Evolutionary conservation across 2,329 filamentous ascomycete species (phyloP), one percentile per base, ranked within the genome.

Genomic region (Epichloe coenophiala): DNA sequence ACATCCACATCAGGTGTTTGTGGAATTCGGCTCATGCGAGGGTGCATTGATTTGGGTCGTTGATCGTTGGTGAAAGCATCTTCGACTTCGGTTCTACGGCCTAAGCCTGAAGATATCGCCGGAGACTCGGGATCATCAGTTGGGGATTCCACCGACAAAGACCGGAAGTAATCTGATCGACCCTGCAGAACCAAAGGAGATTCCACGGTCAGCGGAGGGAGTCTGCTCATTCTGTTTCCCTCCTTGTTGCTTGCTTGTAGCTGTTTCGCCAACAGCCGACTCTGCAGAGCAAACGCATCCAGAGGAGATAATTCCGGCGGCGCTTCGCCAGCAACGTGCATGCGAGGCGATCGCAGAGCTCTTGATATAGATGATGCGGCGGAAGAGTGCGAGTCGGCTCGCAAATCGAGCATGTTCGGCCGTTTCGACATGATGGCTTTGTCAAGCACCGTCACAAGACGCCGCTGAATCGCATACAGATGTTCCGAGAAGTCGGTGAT

Each of bases 231-330:
- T 52, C 90, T 80, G 56, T 83, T 81, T 47, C 87, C 89, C 55
- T 79, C 78, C 61, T 79, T 82, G 61, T 80, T 77, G 56, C 80
- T 83, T 58, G 93, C 84, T 65, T 95, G 84, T 54, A 98, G 80
- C 67, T 95, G 86, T 68, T 81, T 86, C 39, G 89, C 89, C 48
- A 98, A 77, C 59, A 94, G 71, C 52, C 91, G 84, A 59, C 90
- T 94, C 63, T 97, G 91, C 55, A 91, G 77, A 21, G 91, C 91
- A 64, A 98, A 94, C 45, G 91, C 91, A 74, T 98, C 93, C 56
- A 98, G 78, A 11, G 93, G 93, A 7, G 93, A 97, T 51, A 97
- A 76, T 48, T 93, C 86, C 5, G 93, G 93, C 19, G 93, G 91
- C 1, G 86, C 78, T 59, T 91, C 86, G 54, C 87, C 87, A 51